Conservation (phyloP, 2,329 filamentous ascomycete genomes). For the Madurella mycetomatis region DNA sequence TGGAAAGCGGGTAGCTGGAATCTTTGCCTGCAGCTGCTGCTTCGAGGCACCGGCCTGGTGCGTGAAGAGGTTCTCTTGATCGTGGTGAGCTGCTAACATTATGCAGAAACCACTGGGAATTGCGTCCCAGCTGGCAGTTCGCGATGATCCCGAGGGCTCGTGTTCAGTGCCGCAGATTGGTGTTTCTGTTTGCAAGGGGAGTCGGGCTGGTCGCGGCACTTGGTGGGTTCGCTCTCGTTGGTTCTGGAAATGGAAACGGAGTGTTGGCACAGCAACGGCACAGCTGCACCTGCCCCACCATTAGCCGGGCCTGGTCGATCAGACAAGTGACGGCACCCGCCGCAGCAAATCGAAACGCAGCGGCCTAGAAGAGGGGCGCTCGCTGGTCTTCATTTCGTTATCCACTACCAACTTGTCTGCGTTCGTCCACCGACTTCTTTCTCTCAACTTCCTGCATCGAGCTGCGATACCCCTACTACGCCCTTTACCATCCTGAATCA, state of each 20-base stretch:
- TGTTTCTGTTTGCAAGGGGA: not conserved
- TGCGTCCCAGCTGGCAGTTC: slow-evolving; percentile 15
- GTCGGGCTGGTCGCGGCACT: slow-evolving; percentile 5
- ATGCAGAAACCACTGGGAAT: slow-evolving; percentile 16
- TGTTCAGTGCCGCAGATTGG: not conserved
- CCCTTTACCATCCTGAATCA: slow-evolving; percentile 3
- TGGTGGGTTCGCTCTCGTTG: slow-evolving; percentile 9
- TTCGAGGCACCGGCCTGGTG: slow-evolving; percentile 71
- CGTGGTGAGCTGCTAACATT: slow-evolving; percentile 73
- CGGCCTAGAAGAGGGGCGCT: slow-evolving; percentile 25
- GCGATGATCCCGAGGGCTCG: not conserved
- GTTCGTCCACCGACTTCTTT: slow-evolving; percentile 21
- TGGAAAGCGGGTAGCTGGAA: slow-evolving; percentile 67
- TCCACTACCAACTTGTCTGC: slow-evolving; percentile 18
- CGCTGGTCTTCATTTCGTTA: slow-evolving; percentile 23
- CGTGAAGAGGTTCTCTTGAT: slow-evolving; percentile 82
- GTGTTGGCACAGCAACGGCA: slow-evolving; percentile 25
- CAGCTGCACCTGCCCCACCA: slow-evolving; percentile 22
- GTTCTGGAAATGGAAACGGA: slow-evolving; percentile 9
- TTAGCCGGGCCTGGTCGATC: slow-evolving; percentile 22
- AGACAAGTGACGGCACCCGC: slow-evolving; percentile 25
- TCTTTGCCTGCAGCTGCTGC: slow-evolving; percentile 69
- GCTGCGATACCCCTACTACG: slow-evolving; percentile 7
- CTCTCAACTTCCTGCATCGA: slow-evolving; percentile 10
- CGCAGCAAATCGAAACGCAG: slow-evolving; percentile 24